Evolutionary conservation across 2,329 filamentous ascomycete genomes (phyloP).

Genomic region (Talaromyces sp.): DNA sequence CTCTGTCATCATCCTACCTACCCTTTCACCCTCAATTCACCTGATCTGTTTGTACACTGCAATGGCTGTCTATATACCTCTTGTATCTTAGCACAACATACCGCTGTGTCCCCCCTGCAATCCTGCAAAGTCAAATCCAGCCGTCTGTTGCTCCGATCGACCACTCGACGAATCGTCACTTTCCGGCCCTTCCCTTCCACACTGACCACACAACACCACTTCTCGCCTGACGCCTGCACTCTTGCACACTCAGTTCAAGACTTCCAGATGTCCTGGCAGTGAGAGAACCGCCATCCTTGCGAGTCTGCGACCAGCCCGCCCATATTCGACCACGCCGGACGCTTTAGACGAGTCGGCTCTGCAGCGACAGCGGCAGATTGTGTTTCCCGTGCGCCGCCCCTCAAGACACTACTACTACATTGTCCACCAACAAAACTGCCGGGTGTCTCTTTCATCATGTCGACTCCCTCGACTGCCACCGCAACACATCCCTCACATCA

Average conservation of each 20-base stretch:
- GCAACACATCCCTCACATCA: slow-evolving; percentile 68
- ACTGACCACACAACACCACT: slow-evolving; percentile 4
- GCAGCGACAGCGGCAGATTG: not conserved
- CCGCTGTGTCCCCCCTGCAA: not conserved
- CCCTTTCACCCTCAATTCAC: not conserved
- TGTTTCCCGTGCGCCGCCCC: slow-evolving; percentile 10
- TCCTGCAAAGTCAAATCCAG: not conserved
- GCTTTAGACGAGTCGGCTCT: slow-evolving; percentile 1
- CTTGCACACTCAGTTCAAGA: slow-evolving; percentile 19
- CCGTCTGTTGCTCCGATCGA: slow-evolving; percentile 15
- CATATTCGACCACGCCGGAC: not conserved
- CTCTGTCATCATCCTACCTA: not conserved
- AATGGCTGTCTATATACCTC: slow-evolving; percentile 10
- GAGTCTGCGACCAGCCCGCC: not conserved
- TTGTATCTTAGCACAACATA: not conserved
- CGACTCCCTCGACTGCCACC: slow-evolving; percentile 75
- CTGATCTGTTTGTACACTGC: not conserved
- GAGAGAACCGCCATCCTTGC: slow-evolving; percentile 1
- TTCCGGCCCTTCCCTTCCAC: slow-evolving; percentile 9
- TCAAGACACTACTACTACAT: not conserved
- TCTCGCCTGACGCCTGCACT: not conserved
- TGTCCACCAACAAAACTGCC: not conserved
- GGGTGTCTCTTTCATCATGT: slow-evolving; percentile 55
- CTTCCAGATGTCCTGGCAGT: slow-evolving; percentile 27
- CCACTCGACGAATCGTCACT: slow-evolving; percentile 16